Conservation (phyloP, 306 rosid species). For the Fragaria vesca region DNA sequence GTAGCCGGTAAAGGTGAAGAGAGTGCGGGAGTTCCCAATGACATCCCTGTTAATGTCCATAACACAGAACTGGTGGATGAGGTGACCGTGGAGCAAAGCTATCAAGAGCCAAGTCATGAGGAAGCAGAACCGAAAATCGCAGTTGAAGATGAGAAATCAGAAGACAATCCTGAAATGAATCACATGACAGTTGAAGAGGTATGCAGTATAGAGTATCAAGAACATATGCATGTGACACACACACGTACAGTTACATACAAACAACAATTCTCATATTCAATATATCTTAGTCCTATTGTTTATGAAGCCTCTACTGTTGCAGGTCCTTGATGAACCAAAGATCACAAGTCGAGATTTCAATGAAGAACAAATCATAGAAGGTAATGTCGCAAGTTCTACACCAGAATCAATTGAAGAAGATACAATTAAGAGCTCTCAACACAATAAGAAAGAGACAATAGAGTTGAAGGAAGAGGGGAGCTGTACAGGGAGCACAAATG, state of each 20-base stretch:
- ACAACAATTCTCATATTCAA: background rate
- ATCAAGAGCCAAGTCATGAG: conserved; percentile 9
- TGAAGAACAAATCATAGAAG: conserved; percentile 19
- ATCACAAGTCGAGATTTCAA: conserved; percentile 13
- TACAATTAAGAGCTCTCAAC: conserved; percentile 14
- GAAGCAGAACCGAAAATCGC: conserved; percentile 24
- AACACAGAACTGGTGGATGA: background rate
- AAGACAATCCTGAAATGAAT: background rate
- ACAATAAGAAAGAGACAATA: conserved; percentile 14
- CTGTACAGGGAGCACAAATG: conserved; percentile 14
- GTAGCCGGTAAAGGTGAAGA: background rate
- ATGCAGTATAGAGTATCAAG: background rate
- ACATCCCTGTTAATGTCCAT: conserved; percentile 8
- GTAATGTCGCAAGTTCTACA: conserved; percentile 6
- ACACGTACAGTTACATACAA: background rate
- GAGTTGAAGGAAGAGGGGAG: conserved; percentile 20
- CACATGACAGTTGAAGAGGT: conserved; percentile 8
- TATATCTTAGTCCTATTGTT: background rate
- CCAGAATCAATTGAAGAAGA: conserved; percentile 28
- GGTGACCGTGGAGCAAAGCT: conserved; percentile 1
- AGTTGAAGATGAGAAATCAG: conserved; percentile 11
- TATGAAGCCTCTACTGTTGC: background rate
- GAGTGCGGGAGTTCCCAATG: background rate
- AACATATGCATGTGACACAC: background rate
- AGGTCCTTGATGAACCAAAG: conserved; percentile 15